Percentiles rank a stretch among this genome's conserved stretches.
Evolutionary conservation across 129 eudicot species (phyloP).

Genomic region (Tanacetum coccineum): DNA sequence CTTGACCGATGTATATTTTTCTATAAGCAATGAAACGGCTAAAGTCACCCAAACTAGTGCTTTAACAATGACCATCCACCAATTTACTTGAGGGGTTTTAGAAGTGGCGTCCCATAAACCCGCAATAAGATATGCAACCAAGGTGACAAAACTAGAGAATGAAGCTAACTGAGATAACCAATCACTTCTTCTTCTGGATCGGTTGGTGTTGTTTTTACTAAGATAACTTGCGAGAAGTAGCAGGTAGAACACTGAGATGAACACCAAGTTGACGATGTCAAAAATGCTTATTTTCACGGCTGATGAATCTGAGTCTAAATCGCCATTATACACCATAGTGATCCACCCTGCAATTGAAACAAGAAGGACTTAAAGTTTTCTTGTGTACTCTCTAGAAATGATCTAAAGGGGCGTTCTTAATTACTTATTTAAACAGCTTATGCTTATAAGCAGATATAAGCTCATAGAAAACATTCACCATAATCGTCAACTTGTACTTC

Average conservation of each 20-base stretch:
- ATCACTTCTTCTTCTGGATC: constrained; percentile 23
- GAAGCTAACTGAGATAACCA: constrained; percentile 30
- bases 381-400: no score
- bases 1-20: constrained; percentile 22
- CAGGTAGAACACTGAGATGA: constrained; percentile 31
- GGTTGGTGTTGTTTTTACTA: constrained; percentile 17
- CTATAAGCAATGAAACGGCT: constrained; percentile 35
- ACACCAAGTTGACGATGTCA: constrained; percentile 34
- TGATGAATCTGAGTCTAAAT: constrained; percentile 22
- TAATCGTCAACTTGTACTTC: no score
- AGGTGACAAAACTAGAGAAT: constrained; percentile 30
- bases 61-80: constrained; percentile 30
- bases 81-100: constrained; percentile 12
- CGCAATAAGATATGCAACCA: constrained; percentile 33
- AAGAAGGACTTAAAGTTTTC: no score
- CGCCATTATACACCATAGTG: constrained; percentile 23
- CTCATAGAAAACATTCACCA: no score
- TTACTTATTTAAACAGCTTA: no score
- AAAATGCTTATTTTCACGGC: constrained; percentile 25
- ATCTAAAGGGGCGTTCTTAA: no score
- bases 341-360: constrained; percentile 46
- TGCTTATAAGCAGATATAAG: no score
- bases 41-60: constrained; percentile 43
- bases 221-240: constrained; percentile 19
- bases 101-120: constrained; percentile 31